phyloP scores from a whole-genome alignment of 148 eudicot species.

The Spergularia bocconei region DNA sequence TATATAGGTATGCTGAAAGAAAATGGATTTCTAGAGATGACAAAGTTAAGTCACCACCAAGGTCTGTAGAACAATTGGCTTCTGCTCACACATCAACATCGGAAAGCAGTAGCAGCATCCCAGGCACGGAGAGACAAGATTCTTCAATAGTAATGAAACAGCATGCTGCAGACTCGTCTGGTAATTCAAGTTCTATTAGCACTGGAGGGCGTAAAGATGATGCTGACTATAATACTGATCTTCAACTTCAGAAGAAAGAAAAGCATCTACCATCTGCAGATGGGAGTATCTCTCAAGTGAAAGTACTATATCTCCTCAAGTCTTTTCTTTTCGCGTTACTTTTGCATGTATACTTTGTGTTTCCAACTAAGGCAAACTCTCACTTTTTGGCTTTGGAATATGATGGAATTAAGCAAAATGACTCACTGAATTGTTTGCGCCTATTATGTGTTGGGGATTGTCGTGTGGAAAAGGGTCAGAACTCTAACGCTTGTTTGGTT shows the following conservation, averaged over 20 bases:
- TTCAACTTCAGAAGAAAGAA: conserved; percentile 16
- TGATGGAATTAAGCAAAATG: no score
- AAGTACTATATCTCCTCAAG: background rate
- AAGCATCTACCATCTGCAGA: conserved; percentile 24
- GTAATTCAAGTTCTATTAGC: conserved; percentile 2
- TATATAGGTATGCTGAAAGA: conserved; percentile 54
- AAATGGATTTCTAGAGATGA: conserved; percentile 50
- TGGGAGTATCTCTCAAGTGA: conserved; percentile 2
- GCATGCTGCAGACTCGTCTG: background rate
- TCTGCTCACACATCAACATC: conserved; percentile 23
- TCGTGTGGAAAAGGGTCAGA: background rate
- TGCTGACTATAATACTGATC: background rate
- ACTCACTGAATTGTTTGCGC: no score
- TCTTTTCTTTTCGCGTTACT: no score
- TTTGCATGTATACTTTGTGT: no score
- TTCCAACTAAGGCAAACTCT: no score
- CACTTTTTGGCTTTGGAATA: no score
- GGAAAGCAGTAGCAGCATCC: conserved; percentile 15
- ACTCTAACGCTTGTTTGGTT: background rate
- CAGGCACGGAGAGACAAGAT: conserved; percentile 28
- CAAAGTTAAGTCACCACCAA: conserved; percentile 28
- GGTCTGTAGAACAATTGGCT: conserved; percentile 22
- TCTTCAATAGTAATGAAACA: conserved; percentile 20
- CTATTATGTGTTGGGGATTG: no score
- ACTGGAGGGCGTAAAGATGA: conserved; percentile 13